Percentiles rank a stretch among this genome's conserved stretches.
phyloP scores from a whole-genome alignment of 352 stramenopile species.

The Globisporangium heterothallicum region DNA sequence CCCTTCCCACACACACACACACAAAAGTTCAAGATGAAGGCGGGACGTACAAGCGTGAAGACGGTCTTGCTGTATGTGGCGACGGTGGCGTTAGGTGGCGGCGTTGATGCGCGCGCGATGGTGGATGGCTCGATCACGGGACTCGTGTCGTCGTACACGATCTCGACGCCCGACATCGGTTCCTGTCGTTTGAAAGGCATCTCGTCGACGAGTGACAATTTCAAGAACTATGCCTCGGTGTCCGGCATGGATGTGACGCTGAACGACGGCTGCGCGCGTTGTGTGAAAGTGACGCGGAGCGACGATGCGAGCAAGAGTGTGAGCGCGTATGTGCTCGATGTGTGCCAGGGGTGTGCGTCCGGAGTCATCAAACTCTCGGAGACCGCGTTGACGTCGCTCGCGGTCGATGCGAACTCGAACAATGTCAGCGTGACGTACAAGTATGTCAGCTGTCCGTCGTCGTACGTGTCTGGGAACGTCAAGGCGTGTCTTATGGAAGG shows the following conservation, averaged over 20 bases:
- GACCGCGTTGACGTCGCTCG: conserved; percentile 32
- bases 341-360: conserved; percentile 48
- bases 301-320: conserved; percentile 36
- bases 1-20: too few species aligned
- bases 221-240: conserved; percentile 77
- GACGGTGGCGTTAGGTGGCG: conserved; percentile 6
- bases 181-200: conserved; percentile 72
- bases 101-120: conserved; percentile 11
- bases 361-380: conserved; percentile 49
- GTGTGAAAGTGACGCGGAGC: conserved; percentile 60
- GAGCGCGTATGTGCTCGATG: conserved; percentile 68
- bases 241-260: conserved; percentile 46
- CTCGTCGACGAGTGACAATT: conserved; percentile 48
- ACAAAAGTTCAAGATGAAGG: too few species aligned
- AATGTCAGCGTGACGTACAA: conserved; percentile 52
- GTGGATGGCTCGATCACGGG: conserved; percentile 7
- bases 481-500: conserved; percentile 82
- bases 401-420: conserved; percentile 43
- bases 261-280: conserved; percentile 62
- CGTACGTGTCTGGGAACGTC: conserved; percentile 61
- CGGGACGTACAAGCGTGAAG: too few species aligned
- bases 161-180: conserved; percentile 53
- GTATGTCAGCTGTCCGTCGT: conserved; percentile 50
- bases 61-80: conserved; percentile 6
- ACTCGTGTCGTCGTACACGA: conserved; percentile 44